These are phyloP conservation scores for Leccinum truebloodii DNA, from an alignment of 768 basidiomycete genomes.

Conservation along the genomic window DNA sequence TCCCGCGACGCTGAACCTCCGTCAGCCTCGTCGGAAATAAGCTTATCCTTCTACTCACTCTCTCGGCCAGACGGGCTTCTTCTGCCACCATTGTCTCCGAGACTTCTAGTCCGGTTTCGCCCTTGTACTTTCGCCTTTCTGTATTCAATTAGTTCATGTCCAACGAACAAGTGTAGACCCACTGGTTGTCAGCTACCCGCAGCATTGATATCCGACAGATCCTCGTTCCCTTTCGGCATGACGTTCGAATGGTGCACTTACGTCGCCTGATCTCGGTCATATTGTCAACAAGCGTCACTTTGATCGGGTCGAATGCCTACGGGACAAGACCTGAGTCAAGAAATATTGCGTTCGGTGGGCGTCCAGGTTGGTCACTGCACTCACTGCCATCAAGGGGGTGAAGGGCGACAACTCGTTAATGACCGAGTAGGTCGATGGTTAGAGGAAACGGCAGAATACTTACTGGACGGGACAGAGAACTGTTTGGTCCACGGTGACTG, in stretches of 20 bases:
- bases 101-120: neutral
- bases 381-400: slow-evolving; percentile 71
- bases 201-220: neutral
- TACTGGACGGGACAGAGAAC: slow-evolving; percentile 51
- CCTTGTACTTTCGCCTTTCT: neutral
- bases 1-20: neutral
- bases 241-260: slow-evolving; percentile 42
- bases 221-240: slow-evolving; percentile 15
- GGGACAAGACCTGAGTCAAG: slow-evolving; percentile 75
- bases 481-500: slow-evolving; percentile 70
- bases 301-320: slow-evolving; percentile 56
- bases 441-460: neutral
- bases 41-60: too few species aligned
- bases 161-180: slow-evolving; percentile 33
- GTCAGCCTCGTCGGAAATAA: neutral
- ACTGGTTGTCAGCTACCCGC: neutral
- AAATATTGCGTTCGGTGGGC: slow-evolving; percentile 62
- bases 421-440: slow-evolving; percentile 56
- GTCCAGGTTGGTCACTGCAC: slow-evolving; percentile 61
- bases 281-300: slow-evolving; percentile 57
- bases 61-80: neutral
- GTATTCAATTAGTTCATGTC: slow-evolving; percentile 16
- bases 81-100: neutral
- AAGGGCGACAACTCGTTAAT: slow-evolving; percentile 67
- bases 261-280: slow-evolving; percentile 47